phyloP scores from a whole-genome alignment of 225 moss, liverwort and hornwort species.

The Asterella californica region DNA sequence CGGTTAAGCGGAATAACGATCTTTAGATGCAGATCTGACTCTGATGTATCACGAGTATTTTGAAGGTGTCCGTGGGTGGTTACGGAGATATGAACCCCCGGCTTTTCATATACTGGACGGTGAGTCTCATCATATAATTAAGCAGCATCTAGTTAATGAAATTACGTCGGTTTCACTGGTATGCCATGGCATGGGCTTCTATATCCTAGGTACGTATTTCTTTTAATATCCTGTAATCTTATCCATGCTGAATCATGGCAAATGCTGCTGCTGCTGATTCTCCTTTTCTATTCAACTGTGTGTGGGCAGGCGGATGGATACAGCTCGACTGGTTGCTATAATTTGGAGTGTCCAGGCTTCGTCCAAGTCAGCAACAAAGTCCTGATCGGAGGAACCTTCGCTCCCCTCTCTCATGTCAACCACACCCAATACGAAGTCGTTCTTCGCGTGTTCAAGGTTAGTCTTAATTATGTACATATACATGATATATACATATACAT shows the following conservation, averaged over 20 bases:
- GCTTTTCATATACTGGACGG: slow-evolving; percentile 44
- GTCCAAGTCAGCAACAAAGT: slow-evolving; percentile 38
- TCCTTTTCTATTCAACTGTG: background rate
- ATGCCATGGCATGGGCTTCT: too few species aligned
- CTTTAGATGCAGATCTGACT: too few species aligned
- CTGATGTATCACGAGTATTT: background rate
- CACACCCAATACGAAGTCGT: slow-evolving; percentile 23
- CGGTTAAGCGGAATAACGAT: too few species aligned
- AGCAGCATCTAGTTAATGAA: too few species aligned
- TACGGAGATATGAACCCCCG: slow-evolving; percentile 18
- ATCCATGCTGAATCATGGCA: too few species aligned
- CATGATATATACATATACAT: too few species aligned
- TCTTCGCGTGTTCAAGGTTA: slow-evolving; percentile 31
- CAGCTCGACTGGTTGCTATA: slow-evolving; percentile 31
- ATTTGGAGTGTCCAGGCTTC: slow-evolving; percentile 38
- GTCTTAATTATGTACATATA: too few species aligned
- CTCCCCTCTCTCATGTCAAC: background rate
- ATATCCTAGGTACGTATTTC: too few species aligned
- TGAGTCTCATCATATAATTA: background rate
- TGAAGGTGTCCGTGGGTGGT: slow-evolving; percentile 11
- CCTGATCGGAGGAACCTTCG: slow-evolving; percentile 33
- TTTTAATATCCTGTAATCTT: too few species aligned
- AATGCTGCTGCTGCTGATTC: too few species aligned
- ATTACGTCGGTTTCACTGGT: too few species aligned
- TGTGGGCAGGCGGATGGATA: slow-evolving; percentile 27